phyloP scores from a whole-genome alignment of 495 filamentous ascomycete genomes.

The Trichoderma reesei region DNA sequence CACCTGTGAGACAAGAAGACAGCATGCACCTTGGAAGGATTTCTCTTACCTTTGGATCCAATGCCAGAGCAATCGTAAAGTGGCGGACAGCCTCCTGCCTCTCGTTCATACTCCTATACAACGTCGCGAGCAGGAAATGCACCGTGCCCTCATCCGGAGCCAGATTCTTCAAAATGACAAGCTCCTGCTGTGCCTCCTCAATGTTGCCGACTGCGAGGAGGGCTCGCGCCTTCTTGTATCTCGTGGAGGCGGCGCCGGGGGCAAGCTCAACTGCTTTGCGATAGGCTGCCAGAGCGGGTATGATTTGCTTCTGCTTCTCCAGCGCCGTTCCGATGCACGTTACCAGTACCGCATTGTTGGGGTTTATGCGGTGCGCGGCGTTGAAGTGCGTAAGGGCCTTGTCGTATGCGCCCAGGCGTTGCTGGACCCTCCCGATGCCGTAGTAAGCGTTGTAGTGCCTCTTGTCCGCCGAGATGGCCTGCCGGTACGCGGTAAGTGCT shows the following conservation, averaged over 20 bases:
- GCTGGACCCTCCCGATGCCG: constrained; percentile 83
- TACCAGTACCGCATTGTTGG: constrained; percentile 79
- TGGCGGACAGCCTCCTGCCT: constrained; percentile 77
- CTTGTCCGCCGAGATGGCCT: constrained; percentile 70
- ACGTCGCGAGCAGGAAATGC: constrained; percentile 79
- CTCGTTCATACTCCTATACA: constrained; percentile 73
- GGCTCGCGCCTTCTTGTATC: constrained; percentile 86
- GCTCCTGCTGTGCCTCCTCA: constrained; percentile 61
- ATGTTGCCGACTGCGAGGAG: constrained; percentile 67
- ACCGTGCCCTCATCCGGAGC: constrained; percentile 94
- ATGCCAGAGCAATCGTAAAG: constrained; percentile 85
- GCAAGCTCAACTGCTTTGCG: constrained; percentile 67
- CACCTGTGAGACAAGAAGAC: constrained; percentile 13
- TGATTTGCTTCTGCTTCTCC: constrained; percentile 73
- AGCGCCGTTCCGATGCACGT: constrained; percentile 84
- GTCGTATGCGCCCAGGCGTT: constrained; percentile 88
- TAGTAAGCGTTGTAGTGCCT: constrained; percentile 98
- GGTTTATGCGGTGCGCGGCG: constrained; percentile 76
- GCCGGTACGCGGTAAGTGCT: constrained; percentile 72
- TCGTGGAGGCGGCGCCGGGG: constrained; percentile 68
- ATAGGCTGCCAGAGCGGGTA: constrained; percentile 70
- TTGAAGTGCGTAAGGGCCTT: constrained; percentile 85
- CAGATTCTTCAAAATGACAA: constrained; percentile 75
- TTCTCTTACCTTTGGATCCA: constrained; percentile 81
- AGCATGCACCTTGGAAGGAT: neutral